phyloP scores from a whole-genome alignment of 495 filamentous ascomycete genomes.

The Cladorrhinum samala region DNA sequence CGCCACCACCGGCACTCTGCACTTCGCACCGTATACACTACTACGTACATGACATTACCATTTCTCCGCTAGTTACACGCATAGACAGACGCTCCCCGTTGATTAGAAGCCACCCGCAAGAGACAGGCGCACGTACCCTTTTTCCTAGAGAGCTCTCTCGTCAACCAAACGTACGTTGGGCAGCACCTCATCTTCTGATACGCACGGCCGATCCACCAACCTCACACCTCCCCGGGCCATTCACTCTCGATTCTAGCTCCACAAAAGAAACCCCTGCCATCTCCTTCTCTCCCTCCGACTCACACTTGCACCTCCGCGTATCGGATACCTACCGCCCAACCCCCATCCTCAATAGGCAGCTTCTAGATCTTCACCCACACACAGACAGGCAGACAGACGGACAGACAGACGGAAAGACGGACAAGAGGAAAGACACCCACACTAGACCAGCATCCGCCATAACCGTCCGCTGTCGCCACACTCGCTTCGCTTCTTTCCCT shows the following conservation, averaged over 20 bases:
- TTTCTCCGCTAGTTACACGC: too few species aligned
- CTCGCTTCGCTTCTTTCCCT: slow-evolving; percentile 6
- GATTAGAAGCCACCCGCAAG: too few species aligned
- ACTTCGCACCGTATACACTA: too few species aligned
- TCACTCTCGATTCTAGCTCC: background rate
- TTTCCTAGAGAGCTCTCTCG: too few species aligned
- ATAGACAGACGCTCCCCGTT: too few species aligned
- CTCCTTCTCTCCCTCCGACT: background rate
- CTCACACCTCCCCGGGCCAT: background rate
- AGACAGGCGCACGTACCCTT: too few species aligned
- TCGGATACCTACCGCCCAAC: slow-evolving; percentile 27
- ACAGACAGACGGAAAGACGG: too few species aligned
- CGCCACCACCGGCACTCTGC: too few species aligned
- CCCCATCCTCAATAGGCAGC: slow-evolving; percentile 15
- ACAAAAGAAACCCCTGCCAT: slow-evolving; percentile 5
- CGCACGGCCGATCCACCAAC: background rate
- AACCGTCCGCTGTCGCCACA: slow-evolving; percentile 6
- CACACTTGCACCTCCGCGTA: slow-evolving; percentile 23
- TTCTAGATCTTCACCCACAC: too few species aligned
- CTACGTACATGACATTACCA: background rate
- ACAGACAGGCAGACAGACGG: too few species aligned
- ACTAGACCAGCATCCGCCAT: slow-evolving; percentile 6
- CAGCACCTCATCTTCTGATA: background rate
- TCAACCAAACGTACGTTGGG: background rate
- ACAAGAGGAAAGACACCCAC: too few species aligned